Conservation (phyloP, 2,329 filamentous ascomycete genomes). For the Cordyceps pruinosa region DNA sequence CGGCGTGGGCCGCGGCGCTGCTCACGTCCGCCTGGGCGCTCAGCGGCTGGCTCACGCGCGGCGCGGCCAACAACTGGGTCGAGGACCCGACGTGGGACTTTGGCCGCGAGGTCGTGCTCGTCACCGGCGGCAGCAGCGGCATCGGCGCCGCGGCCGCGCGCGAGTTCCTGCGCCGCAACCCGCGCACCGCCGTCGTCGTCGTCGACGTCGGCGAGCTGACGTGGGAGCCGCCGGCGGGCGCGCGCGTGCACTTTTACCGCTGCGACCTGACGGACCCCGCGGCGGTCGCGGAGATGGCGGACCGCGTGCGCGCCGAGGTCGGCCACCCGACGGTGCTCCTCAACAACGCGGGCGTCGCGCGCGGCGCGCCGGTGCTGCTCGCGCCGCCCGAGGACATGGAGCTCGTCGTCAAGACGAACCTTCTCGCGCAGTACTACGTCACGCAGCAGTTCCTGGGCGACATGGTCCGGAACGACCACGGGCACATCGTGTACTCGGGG, state of each 20-base stretch:
- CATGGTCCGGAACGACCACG: slow-evolving; percentile 53
- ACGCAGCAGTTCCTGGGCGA: slow-evolving; percentile 51
- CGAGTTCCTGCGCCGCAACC: slow-evolving; percentile 21
- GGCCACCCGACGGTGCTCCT: slow-evolving; percentile 32
- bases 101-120: slow-evolving; percentile 31
- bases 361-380: slow-evolving; percentile 23
- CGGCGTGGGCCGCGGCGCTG: slow-evolving; percentile 12
- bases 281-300: slow-evolving; percentile 23
- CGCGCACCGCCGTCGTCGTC: slow-evolving; percentile 24
- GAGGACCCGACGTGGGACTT: slow-evolving; percentile 23
- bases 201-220: slow-evolving; percentile 27
- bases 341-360: slow-evolving; percentile 29
- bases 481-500: slow-evolving; percentile 57
- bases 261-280: slow-evolving; percentile 29
- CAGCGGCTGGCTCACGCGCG: slow-evolving; percentile 19
- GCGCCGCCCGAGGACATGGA: slow-evolving; percentile 24
- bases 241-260: slow-evolving; percentile 24
- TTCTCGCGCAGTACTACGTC: slow-evolving; percentile 53
- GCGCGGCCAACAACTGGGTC: slow-evolving; percentile 22
- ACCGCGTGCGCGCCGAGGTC: slow-evolving; percentile 24
- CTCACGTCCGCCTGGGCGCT: slow-evolving; percentile 16
- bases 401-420: slow-evolving; percentile 37
- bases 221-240: slow-evolving; percentile 20
- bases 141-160: slow-evolving; percentile 30
- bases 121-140: slow-evolving; percentile 34